Percentiles rank a stretch among this genome's conserved stretches.
phyloP scores from a whole-genome alignment of 108 stramenopile genomes.

The Nannochloropsis gaditana region DNA sequence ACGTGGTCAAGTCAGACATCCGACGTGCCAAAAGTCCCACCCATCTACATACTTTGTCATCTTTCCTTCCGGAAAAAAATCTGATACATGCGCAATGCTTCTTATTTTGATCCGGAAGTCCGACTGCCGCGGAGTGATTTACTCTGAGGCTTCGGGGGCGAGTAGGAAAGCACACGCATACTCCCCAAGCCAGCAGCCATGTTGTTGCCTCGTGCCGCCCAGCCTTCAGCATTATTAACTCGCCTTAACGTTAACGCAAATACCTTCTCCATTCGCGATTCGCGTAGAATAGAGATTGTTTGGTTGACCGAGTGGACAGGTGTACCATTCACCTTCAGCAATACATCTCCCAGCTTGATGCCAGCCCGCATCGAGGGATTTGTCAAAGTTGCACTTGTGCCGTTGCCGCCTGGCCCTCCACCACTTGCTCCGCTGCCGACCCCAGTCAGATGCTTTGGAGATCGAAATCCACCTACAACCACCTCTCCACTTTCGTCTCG shows the following conservation, averaged over 20 bases:
- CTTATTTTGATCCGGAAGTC: no score
- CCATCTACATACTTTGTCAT: no score
- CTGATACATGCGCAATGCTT: no score
- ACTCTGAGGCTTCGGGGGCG: background rate
- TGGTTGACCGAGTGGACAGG: background rate
- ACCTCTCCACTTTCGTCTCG: background rate
- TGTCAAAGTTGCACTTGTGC: background rate
- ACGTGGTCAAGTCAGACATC: no score
- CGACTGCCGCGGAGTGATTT: background rate
- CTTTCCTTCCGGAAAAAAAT: no score
- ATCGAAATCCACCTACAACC: constrained; percentile 11
- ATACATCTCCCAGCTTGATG: constrained; percentile 16
- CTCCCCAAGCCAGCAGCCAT: background rate
- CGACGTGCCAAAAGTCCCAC: no score
- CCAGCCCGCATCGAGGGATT: background rate
- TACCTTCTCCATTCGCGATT: background rate
- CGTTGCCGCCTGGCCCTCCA: background rate
- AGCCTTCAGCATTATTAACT: background rate
- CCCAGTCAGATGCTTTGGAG: background rate
- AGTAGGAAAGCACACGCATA: background rate
- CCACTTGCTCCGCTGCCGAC: background rate
- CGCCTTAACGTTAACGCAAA: background rate
- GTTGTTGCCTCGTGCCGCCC: background rate
- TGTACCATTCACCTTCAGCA: constrained; percentile 9
- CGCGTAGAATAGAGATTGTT: background rate